A percentile compares a stretch with the other conserved stretches of the same genome.
Conservation (phyloP, 768 basidiomycete species). For the Amanita exitialis region DNA sequence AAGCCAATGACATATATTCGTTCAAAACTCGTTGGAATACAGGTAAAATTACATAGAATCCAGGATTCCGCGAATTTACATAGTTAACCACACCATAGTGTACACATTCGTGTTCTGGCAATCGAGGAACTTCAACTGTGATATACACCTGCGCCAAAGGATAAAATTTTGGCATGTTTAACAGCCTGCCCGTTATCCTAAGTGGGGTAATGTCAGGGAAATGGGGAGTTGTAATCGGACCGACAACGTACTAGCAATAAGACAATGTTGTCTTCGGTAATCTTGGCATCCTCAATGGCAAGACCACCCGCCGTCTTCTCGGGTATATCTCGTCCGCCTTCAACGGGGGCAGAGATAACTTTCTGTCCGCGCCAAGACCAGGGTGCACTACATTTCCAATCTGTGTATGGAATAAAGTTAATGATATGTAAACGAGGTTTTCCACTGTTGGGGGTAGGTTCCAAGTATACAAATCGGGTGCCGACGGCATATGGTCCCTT, state of each 20-base stretch:
- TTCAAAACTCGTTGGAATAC: background rate
- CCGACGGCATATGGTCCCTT: slow-evolving; percentile 34
- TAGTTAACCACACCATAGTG: background rate
- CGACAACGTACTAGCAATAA: slow-evolving; percentile 37
- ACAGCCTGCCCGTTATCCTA: slow-evolving; percentile 29
- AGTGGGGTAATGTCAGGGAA: background rate
- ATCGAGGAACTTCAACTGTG: slow-evolving; percentile 3
- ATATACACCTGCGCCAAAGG: slow-evolving; percentile 24
- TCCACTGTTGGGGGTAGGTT: slow-evolving; percentile 18
- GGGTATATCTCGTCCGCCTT: slow-evolving; percentile 32
- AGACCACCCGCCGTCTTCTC: slow-evolving; percentile 32
- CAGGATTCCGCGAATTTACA: background rate
- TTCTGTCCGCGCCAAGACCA: slow-evolving; percentile 34
- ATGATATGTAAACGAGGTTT: slow-evolving; percentile 27
- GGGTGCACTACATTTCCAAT: slow-evolving; percentile 20
- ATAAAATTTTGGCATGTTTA: slow-evolving; percentile 34
- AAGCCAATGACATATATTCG: background rate
- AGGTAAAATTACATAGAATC: background rate
- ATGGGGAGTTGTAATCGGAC: background rate
- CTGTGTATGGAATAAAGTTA: slow-evolving; percentile 34
- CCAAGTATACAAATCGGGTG: slow-evolving; percentile 36
- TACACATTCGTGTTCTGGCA: background rate
- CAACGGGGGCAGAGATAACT: slow-evolving; percentile 29
- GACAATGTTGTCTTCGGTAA: slow-evolving; percentile 53
- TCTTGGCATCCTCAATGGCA: slow-evolving; percentile 38